A percentile compares a stretch with the other conserved stretches of the same genome.
Evolutionary conservation across 331 rosid species (phyloP).

Genomic region (Saraca asoca): DNA sequence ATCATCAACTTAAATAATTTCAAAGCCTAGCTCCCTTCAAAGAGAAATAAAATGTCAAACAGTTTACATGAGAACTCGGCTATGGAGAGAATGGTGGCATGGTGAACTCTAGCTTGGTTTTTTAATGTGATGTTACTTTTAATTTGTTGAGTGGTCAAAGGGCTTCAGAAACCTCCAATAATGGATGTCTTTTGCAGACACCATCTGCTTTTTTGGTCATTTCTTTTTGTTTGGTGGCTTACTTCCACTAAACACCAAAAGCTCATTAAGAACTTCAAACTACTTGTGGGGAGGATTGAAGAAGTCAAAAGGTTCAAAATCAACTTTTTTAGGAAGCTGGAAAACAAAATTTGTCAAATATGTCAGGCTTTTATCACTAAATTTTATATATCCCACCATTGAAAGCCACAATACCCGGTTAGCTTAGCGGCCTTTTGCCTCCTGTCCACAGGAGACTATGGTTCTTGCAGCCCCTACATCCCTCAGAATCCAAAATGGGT

Average conservation of each 20-base stretch:
- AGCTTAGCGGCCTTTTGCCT: slow-evolving; percentile 12
- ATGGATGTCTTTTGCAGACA: slow-evolving; percentile 30
- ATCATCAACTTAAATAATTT: neutral
- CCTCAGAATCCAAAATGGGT: neutral
- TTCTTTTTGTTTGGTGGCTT: slow-evolving; percentile 42
- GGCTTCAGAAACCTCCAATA: slow-evolving; percentile 28
- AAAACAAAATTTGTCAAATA: slow-evolving; percentile 34
- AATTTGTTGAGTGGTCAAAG: slow-evolving; percentile 23
- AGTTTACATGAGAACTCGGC: slow-evolving; percentile 21
- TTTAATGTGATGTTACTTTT: slow-evolving; percentile 1
- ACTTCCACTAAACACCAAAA: slow-evolving; percentile 32
- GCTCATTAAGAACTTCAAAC: slow-evolving; percentile 16
- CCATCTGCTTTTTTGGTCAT: slow-evolving; percentile 33
- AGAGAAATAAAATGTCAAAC: slow-evolving; percentile 38
- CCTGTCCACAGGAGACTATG: slow-evolving; percentile 5
- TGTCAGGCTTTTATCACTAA: slow-evolving; percentile 36
- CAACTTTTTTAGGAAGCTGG: neutral
- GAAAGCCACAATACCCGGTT: neutral
- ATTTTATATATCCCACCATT: neutral
- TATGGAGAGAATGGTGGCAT: slow-evolving; percentile 20
- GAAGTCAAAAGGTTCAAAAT: slow-evolving; percentile 42
- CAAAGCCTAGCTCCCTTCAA: slow-evolving; percentile 18
- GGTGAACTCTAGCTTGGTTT: slow-evolving; percentile 22
- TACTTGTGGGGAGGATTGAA: slow-evolving; percentile 26
- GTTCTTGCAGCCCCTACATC: slow-evolving; percentile 6